Conservation (phyloP, 139 green algal species). For the Dunaliella sp. region DNA sequence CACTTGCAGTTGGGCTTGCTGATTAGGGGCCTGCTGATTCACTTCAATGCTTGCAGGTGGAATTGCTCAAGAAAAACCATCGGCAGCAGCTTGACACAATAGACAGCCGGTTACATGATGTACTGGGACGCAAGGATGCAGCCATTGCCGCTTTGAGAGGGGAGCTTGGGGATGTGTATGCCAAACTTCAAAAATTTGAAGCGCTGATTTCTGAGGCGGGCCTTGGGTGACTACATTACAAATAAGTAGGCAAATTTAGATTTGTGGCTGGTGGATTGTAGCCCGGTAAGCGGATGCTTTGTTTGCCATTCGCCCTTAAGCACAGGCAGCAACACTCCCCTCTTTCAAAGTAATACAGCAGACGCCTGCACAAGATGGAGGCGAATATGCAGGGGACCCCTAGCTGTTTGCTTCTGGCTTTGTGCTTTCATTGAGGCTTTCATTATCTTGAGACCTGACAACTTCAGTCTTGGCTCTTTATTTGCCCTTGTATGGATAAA, state of each 20-base stretch:
- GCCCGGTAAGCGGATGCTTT: background rate
- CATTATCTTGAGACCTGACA: too few relatives aligned
- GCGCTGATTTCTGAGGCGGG: background rate
- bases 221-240: background rate
- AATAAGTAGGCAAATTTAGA: background rate
- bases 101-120: constrained; percentile 15
- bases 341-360: too few relatives aligned
- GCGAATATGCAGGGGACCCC: too few relatives aligned
- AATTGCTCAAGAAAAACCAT: background rate
- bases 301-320: background rate
- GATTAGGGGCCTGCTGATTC: too few relatives aligned
- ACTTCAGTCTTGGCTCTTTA: too few relatives aligned
- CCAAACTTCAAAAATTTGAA: constrained; percentile 13
- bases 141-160: constrained; percentile 19
- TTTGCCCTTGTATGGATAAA: too few relatives aligned
- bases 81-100: constrained; percentile 28
- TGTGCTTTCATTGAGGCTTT: too few relatives aligned
- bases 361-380: too few relatives aligned
- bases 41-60: background rate
- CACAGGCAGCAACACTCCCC: too few relatives aligned
- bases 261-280: background rate
- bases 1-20: too few relatives aligned
- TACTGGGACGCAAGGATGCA: constrained; percentile 20
- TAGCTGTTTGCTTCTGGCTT: too few relatives aligned
- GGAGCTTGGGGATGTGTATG: constrained; percentile 5